Evolutionary conservation across 371 early-diverging fungal genomes (phyloP).

Genomic region (Zancudomyces culisetae): DNA sequence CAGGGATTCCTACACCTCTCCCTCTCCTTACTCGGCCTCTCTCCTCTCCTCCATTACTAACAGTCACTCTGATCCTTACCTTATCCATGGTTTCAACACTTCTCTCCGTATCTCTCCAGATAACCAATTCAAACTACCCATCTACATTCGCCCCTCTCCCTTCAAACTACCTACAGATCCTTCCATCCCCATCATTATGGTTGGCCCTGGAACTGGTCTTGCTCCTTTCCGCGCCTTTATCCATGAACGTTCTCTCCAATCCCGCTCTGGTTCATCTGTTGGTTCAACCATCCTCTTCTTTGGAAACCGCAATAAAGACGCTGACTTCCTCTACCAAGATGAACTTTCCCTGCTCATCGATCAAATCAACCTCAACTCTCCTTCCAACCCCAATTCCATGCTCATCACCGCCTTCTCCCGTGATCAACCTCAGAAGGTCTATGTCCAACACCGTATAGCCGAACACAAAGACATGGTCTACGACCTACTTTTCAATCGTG

Average conservation of each 20-base stretch:
- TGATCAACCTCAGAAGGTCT: constrained; percentile 41
- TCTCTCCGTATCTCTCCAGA: not conserved
- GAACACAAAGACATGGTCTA: constrained; percentile 37
- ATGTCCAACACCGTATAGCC: constrained; percentile 45
- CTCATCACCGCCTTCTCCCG: constrained; percentile 78
- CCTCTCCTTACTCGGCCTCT: constrained; percentile 1
- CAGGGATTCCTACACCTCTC: constrained; percentile 13
- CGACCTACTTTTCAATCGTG: constrained; percentile 30
- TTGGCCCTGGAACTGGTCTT: constrained; percentile 96
- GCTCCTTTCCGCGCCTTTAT: constrained; percentile 94
- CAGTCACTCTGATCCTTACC: not conserved
- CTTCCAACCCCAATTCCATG: constrained; percentile 26
- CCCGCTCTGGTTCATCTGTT: constrained; percentile 29
- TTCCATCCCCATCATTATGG: constrained; percentile 74
- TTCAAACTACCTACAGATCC: constrained; percentile 73
- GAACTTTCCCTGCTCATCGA: constrained; percentile 58
- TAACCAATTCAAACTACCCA: constrained; percentile 34
- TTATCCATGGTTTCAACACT: not conserved
- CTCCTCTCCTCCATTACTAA: not conserved
- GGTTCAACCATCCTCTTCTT: constrained; percentile 79
- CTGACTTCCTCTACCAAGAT: constrained; percentile 73
- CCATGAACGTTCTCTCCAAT: constrained; percentile 55
- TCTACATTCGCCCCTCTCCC: constrained; percentile 68
- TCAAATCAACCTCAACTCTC: constrained; percentile 26
- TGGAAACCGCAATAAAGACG: constrained; percentile 65